Base-by-base conservation (phyloP, 1,139 yeast species). In the Protomyces gravidus region DNA sequence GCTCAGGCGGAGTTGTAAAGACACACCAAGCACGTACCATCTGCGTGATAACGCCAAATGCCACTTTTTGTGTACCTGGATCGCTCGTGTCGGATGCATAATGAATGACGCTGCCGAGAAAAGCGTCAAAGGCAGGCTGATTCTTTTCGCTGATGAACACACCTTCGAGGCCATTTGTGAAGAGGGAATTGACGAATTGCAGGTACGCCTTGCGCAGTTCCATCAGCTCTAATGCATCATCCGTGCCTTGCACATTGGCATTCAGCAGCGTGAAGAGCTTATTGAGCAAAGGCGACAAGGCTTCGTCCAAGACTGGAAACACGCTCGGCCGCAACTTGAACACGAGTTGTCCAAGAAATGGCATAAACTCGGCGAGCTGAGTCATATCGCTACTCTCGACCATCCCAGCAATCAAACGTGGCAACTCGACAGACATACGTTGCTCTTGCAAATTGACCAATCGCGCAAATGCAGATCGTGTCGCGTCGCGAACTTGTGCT, bases 401-500 rank as follows among this genome's bases (percentile, higher is more conserved):
- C 56, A 87, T 76, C n/a, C 86, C 76, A 2, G 87, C 80, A 62
- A 92, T 82, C 62, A 90, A 78, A 68, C 89, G 84, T 62, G 85
- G 84, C 69, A 88, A 78, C 68, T 83, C 86, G 51, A 71, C 72
- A 46, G 83, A 76, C 62, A 84, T 75, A 13, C 73, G 73, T 32
- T 76, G 75, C 61, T 83, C 83, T 64, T 90, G 75, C 36, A 90
- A 77, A 21, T 95, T 89, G 60, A 89, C 85, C 64, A 94, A 78
- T 64, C 97, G 80, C 3, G 96, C 88, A 73, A 90, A 85, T 23
- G 96, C 82, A 71, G 87, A 88, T 67, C 97, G 80, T 1, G 94
- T 78, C 3, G 96, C 85, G 65, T 89, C 96, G 68, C 98, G 80
- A 56, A 92, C 82, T 27, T 78, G 77, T 68, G 85, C 89, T 64